phyloP scores from a whole-genome alignment of 768 basidiomycete species.

The Boletellus sp. region DNA sequence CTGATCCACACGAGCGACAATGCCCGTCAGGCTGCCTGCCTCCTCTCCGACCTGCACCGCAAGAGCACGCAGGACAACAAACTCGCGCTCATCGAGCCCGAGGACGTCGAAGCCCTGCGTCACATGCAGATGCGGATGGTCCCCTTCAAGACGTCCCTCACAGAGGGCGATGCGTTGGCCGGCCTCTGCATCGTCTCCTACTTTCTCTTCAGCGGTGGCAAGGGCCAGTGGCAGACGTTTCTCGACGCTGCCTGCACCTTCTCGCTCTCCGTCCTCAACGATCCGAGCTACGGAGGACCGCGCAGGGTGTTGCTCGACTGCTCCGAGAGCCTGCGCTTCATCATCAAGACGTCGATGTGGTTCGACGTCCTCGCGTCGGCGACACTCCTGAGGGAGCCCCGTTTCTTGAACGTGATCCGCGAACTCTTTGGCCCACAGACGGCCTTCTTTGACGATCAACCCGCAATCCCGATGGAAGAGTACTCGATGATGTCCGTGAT shows the following conservation, averaged over 20 bases:
- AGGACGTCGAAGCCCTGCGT: constrained; percentile 24
- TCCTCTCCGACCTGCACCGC: constrained; percentile 60
- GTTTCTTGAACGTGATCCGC: constrained; percentile 54
- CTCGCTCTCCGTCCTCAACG: constrained; percentile 46
- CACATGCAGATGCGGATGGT: constrained; percentile 24
- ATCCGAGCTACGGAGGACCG: constrained; percentile 36
- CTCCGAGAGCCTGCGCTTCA: constrained; percentile 56
- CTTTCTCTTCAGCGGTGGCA: constrained; percentile 74
- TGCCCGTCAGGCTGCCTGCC: constrained; percentile 55
- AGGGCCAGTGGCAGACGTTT: constrained; percentile 66
- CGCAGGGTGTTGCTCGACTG: constrained; percentile 45
- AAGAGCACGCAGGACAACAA: constrained; percentile 28
- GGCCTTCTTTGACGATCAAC: constrained; percentile 31
- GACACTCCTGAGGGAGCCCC: constrained; percentile 58
- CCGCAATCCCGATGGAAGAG: constrained; percentile 36
- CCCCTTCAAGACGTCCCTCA: constrained; percentile 24
- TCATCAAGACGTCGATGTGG: constrained; percentile 83
- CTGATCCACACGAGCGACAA: constrained; percentile 45
- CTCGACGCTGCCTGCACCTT: constrained; percentile 58
- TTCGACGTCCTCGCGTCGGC: constrained; percentile 80
- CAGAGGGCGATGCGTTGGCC: constrained; percentile 73
- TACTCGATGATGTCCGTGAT: constrained; percentile 79
- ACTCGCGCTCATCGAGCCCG: constrained; percentile 15
- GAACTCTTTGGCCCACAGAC: constrained; percentile 43
- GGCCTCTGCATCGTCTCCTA: constrained; percentile 73